A percentile compares a stretch with the other conserved stretches of the same genome.
Conservation (phyloP, 2,329 filamentous ascomycete species). For the Sordariomycetes sp. region DNA sequence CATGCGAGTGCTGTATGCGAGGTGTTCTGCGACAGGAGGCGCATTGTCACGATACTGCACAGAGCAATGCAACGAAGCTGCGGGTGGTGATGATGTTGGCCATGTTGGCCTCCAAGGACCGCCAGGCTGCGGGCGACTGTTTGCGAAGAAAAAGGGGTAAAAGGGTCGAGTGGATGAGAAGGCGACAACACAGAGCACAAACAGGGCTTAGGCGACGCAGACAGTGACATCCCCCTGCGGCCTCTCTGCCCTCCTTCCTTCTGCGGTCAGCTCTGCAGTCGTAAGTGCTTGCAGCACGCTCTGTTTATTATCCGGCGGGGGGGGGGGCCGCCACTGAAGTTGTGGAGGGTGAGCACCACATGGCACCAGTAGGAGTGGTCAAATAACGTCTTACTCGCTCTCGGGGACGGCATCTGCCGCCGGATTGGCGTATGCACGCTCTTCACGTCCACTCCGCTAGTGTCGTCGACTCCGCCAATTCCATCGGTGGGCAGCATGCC, state of each 20-base stretch:
- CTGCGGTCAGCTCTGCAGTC: not conserved
- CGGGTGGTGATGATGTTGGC: not conserved
- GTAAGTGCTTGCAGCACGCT: not conserved
- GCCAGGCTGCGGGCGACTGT: too few species aligned
- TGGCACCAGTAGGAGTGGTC: not conserved
- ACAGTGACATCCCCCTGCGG: not conserved
- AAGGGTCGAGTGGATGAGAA: not conserved
- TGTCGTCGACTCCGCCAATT: not conserved
- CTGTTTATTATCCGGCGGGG: not conserved
- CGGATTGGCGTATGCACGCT: not conserved
- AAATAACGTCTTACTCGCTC: not conserved
- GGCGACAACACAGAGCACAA: too few species aligned
- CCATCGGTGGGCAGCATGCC: not conserved
- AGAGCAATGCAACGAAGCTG: too few species aligned
- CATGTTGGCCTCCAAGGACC: not conserved
- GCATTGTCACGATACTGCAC: not conserved
- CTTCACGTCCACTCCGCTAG: too few species aligned
- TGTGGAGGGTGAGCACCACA: not conserved
- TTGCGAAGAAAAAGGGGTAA: not conserved
- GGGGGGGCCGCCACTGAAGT: not conserved
- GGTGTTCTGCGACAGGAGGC: not conserved
- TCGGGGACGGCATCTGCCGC: not conserved
- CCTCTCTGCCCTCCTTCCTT: not conserved
- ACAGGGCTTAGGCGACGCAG: not conserved
- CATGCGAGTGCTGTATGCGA: not conserved